Evolutionary conservation across 1,139 yeast genomes (phyloP).

Genomic region (Diutina scorzettiae): DNA sequence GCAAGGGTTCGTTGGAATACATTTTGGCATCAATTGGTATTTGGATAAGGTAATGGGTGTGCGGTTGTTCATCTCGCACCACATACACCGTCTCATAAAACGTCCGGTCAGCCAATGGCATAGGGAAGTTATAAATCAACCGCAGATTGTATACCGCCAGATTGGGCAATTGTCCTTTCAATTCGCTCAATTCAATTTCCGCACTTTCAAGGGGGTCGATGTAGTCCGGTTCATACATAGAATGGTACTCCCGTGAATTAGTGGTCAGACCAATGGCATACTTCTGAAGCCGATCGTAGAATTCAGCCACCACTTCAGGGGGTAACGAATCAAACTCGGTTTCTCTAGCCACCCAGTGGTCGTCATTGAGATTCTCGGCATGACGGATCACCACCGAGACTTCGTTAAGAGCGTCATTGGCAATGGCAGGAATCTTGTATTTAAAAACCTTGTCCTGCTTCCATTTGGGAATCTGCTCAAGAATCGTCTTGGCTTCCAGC

Average conservation of each 20-base stretch:
- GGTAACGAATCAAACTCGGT: conserved; percentile 9
- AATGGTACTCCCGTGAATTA: conserved; percentile 9
- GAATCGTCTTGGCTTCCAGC: background rate
- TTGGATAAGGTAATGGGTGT: background rate
- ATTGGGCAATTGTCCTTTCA: background rate
- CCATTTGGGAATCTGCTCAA: background rate
- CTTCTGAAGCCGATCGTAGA: conserved; percentile 8
- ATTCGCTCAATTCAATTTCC: background rate
- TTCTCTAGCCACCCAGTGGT: conserved; percentile 11
- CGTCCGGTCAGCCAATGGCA: background rate
- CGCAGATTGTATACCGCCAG: background rate
- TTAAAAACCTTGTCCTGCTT: background rate
- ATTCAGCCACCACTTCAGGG: conserved; percentile 7
- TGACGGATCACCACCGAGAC: background rate
- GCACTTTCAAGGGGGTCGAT: conserved; percentile 8
- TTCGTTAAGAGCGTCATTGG: background rate
- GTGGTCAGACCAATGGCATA: conserved; percentile 9
- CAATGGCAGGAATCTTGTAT: background rate
- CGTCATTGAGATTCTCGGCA: conserved; percentile 8
- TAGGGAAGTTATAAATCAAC: background rate
- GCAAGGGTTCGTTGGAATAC: background rate
- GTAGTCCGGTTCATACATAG: conserved; percentile 10
- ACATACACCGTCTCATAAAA: background rate
- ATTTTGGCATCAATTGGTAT: background rate
- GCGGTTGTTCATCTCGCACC: background rate